Conservation (phyloP, 2,329 filamentous ascomycete species). For the Botryotinia narcissicola region DNA sequence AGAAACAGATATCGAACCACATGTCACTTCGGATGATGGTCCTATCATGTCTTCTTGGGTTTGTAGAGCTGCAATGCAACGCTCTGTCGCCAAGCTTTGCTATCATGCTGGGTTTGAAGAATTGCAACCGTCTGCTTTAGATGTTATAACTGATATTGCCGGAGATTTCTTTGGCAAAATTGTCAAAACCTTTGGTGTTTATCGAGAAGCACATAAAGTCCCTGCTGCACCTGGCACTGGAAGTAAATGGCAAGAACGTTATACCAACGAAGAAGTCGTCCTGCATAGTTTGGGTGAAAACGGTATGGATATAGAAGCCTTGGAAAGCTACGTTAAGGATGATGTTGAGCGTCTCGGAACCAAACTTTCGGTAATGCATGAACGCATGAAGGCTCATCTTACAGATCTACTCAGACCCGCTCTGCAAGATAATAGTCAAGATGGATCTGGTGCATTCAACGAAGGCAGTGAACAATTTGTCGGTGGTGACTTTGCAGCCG, state of each 20-base stretch:
- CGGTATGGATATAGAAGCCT: slow-evolving; percentile 74
- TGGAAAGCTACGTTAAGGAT: slow-evolving; percentile 87
- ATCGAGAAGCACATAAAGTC: slow-evolving; percentile 78
- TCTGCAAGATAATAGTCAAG: slow-evolving; percentile 72
- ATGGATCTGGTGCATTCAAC: slow-evolving; percentile 88
- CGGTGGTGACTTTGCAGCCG: slow-evolving; percentile 94
- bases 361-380: slow-evolving; percentile 81
- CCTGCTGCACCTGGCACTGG: slow-evolving; percentile 45
- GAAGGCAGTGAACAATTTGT: slow-evolving; percentile 97
- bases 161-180: slow-evolving; percentile 88
- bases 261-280: slow-evolving; percentile 79
- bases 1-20: slow-evolving; percentile 82
- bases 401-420: slow-evolving; percentile 92
- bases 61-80: slow-evolving; percentile 79
- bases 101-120: slow-evolving; percentile 97
- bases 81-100: slow-evolving; percentile 90
- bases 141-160: slow-evolving; percentile 84
- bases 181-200: slow-evolving; percentile 73
- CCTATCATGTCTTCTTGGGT: slow-evolving; percentile 82
- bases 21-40: slow-evolving; percentile 84
- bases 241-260: slow-evolving; percentile 60
- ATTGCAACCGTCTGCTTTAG: slow-evolving; percentile 89
- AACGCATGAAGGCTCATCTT: slow-evolving; percentile 90
- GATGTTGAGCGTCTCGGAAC: slow-evolving; percentile 83
- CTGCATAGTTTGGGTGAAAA: slow-evolving; percentile 83